Evolutionary conservation across 2,329 filamentous ascomycete genomes (phyloP).

Genomic region (Sclerotinia minor): DNA sequence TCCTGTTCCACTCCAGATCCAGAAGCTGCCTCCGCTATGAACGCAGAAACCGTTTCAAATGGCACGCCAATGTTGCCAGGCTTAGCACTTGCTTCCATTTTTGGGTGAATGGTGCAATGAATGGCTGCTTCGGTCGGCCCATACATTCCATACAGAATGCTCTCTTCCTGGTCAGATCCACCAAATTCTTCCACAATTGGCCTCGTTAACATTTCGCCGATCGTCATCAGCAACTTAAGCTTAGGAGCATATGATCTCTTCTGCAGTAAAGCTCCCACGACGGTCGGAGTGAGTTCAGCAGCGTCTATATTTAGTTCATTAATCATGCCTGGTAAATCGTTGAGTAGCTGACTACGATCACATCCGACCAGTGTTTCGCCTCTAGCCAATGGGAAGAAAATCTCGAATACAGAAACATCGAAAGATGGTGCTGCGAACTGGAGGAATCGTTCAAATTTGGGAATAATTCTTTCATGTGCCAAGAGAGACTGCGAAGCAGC

Average conservation of each 20-base stretch:
- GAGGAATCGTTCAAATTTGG: conserved; percentile 74
- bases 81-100: conserved; percentile 56
- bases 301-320: conserved; percentile 70
- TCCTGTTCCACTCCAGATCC: conserved; percentile 29
- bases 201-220: conserved; percentile 87
- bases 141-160: conserved; percentile 89
- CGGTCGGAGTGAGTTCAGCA: conserved; percentile 85
- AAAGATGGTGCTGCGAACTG: conserved; percentile 93
- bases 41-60: conserved; percentile 66
- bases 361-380: conserved; percentile 73
- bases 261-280: conserved; percentile 73
- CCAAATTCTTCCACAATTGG: conserved; percentile 80
- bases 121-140: conserved; percentile 91
- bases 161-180: conserved; percentile 44
- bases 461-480: conserved; percentile 77
- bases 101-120: conserved; percentile 76
- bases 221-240: conserved; percentile 74
- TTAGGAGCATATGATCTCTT: conserved; percentile 66
- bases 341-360: conserved; percentile 67
- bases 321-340: conserved; percentile 70
- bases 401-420: conserved; percentile 92
- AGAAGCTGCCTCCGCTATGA: conserved; percentile 36
- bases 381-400: conserved; percentile 81
- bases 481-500: conserved; percentile 80
- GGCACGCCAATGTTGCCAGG: conserved; percentile 74